These are phyloP conservation scores for Adansonia digitata DNA, from an alignment of 345 rosid genomes.

Conservation along the genomic window DNA sequence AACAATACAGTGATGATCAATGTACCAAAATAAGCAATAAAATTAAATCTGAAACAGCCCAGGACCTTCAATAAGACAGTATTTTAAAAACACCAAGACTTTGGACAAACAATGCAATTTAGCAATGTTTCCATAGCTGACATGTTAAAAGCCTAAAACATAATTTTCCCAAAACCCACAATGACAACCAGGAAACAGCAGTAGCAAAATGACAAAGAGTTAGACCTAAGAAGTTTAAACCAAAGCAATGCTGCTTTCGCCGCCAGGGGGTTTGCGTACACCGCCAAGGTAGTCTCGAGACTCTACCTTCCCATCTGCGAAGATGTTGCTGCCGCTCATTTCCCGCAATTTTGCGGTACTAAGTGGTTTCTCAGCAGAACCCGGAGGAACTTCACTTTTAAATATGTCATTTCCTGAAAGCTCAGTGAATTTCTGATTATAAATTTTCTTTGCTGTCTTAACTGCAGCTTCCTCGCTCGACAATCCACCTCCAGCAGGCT, in stretches of 20 bases:
- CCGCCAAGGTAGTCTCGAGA: conserved; percentile 88
- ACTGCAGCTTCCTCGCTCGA: conserved; percentile 35
- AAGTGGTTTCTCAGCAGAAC: conserved; percentile 55
- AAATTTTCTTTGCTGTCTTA: conserved; percentile 88
- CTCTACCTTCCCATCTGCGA: conserved; percentile 84
- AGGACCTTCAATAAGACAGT: not conserved
- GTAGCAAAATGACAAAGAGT: conserved; percentile 29
- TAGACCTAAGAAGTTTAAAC: conserved; percentile 50
- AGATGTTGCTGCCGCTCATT: conserved; percentile 79
- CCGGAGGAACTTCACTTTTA: conserved; percentile 54
- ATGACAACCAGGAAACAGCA: conserved; percentile 22
- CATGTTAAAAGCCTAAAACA: conserved; percentile 35
- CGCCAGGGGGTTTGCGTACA: conserved; percentile 96
- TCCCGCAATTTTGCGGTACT: conserved; percentile 72
- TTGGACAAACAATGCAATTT: not conserved
- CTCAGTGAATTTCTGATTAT: conserved; percentile 64
- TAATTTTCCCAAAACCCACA: conserved; percentile 34
- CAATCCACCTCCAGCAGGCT: conserved; percentile 44
- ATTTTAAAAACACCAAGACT: not conserved
- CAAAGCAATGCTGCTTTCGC: conserved; percentile 88
- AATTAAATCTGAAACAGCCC: conserved; percentile 5
- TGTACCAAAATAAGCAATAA: not conserved
- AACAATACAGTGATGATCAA: not conserved
- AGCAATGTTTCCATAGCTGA: conserved; percentile 6
- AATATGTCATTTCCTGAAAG: conserved; percentile 85